These are phyloP conservation scores for Lactarius akahatsu DNA, from an alignment of 768 basidiomycete genomes.

Conservation along the genomic window DNA sequence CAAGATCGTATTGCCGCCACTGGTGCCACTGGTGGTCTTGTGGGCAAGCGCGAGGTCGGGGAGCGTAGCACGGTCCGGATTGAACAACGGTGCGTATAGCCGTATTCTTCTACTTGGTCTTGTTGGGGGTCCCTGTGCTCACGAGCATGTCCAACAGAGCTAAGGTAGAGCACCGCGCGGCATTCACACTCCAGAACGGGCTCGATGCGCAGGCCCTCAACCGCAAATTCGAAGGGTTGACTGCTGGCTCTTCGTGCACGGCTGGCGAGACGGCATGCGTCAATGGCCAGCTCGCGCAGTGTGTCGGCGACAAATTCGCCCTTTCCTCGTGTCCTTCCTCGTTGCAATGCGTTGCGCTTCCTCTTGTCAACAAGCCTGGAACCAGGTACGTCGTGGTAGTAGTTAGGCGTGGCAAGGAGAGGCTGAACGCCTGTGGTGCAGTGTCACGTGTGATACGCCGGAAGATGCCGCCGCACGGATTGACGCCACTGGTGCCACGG, in stretches of 20 bases:
- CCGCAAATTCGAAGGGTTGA: conserved; percentile 27
- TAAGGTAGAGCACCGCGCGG: conserved; percentile 21
- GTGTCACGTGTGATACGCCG: conserved; percentile 34
- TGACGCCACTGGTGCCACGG: conserved; percentile 31
- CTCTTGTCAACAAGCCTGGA: conserved; percentile 36
- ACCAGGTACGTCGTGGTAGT: conserved; percentile 31
- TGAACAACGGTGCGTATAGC: not conserved
- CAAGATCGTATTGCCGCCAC: conserved; percentile 28
- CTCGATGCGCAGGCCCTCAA: conserved; percentile 33
- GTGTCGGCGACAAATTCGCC: conserved; percentile 29
- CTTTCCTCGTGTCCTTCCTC: conserved; percentile 22
- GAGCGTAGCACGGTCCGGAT: too few relatives aligned
- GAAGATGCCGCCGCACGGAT: conserved; percentile 33
- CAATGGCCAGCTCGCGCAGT: conserved; percentile 28
- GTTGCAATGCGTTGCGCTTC: conserved; percentile 33
- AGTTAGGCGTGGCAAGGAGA: not conserved
- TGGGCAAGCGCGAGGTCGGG: conserved; percentile 21
- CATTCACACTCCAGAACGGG: conserved; percentile 30
- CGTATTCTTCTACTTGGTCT: not conserved
- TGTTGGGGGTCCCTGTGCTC: not conserved
- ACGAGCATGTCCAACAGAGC: not conserved
- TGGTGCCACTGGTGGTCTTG: conserved; percentile 30
- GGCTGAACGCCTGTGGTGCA: conserved; percentile 5
- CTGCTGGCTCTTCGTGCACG: conserved; percentile 36
- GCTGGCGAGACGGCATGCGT: conserved; percentile 35